Conservation (phyloP, 140 eudicot species). For the Flaveria floridana region DNA sequence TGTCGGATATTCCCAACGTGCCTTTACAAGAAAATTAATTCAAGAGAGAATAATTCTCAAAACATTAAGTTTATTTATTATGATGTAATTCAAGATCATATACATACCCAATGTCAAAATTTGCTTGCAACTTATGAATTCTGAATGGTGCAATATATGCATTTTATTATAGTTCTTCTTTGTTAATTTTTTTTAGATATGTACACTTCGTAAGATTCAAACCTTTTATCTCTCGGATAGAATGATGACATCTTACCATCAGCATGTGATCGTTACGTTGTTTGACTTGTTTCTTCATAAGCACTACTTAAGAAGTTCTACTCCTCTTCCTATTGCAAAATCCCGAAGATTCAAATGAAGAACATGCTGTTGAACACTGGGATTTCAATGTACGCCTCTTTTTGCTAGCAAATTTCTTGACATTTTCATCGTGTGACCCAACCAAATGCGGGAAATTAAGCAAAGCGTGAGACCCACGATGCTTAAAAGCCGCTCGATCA, state of each 20-base stretch:
- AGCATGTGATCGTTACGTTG: no score
- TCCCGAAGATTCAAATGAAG: not conserved
- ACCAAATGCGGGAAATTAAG: conserved; percentile 58
- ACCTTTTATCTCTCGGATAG: no score
- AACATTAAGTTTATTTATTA: no score
- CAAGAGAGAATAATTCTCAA: no score
- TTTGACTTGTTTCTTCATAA: not conserved
- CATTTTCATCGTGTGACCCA: not conserved
- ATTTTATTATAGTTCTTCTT: no score
- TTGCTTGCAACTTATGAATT: not conserved
- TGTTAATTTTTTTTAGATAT: no score
- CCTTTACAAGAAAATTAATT: no score
- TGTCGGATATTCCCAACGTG: no score
- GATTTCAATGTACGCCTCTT: not conserved
- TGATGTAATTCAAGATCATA: not conserved
- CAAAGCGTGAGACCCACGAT: conserved; percentile 65
- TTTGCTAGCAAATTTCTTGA: not conserved
- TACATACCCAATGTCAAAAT: not conserved
- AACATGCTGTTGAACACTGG: conserved; percentile 5
- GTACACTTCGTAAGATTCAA: no score
- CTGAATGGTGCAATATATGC: not conserved
- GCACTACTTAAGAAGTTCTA: not conserved
- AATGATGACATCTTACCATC: no score
- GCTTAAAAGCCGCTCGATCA: conserved; percentile 62
- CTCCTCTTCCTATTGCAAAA: not conserved